phyloP scores from a whole-genome alignment of 1,284 basidiomycete species.

The Sanguinoderma infundibulare region DNA sequence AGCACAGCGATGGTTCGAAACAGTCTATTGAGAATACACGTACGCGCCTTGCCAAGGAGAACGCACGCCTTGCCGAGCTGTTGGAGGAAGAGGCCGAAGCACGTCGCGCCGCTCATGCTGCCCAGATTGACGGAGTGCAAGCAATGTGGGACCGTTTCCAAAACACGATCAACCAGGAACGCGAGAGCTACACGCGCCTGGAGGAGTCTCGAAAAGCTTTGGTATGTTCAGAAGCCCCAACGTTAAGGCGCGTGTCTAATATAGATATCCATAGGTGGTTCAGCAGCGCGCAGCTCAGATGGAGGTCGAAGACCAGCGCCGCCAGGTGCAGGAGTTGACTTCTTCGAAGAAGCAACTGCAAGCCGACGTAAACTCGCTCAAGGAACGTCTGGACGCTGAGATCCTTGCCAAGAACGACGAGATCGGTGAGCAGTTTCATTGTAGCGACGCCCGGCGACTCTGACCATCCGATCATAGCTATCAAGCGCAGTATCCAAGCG shows the following conservation, averaged over 20 bases:
- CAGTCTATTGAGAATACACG: conserved; percentile 65
- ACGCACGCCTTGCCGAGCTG: conserved; percentile 55
- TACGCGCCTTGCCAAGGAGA: conserved; percentile 61
- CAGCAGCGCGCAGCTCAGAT: conserved; percentile 69
- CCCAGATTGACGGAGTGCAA: conserved; percentile 68
- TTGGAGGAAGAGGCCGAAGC: conserved; percentile 71
- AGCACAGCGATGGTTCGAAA: conserved; percentile 68
- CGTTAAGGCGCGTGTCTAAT: background rate
- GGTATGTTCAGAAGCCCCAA: conserved; percentile 46
- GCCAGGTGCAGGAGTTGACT: conserved; percentile 62
- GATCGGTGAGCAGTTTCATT: conserved; percentile 45
- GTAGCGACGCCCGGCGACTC: background rate
- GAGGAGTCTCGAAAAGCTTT: conserved; percentile 77
- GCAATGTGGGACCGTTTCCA: conserved; percentile 75
- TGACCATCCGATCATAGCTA: conserved; percentile 40
- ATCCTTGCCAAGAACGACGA: conserved; percentile 60
- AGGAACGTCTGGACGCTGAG: conserved; percentile 61
- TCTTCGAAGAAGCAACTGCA: conserved; percentile 63
- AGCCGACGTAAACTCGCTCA: conserved; percentile 56
- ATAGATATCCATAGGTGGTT: conserved; percentile 48
- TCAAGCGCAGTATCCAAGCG: conserved; percentile 63
- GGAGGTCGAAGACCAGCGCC: conserved; percentile 66
- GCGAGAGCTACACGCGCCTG: conserved; percentile 62
- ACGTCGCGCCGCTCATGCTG: conserved; percentile 60
- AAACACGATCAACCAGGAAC: conserved; percentile 61